Conservation (phyloP, 257 asterid species). For the Petunia secreta region DNA sequence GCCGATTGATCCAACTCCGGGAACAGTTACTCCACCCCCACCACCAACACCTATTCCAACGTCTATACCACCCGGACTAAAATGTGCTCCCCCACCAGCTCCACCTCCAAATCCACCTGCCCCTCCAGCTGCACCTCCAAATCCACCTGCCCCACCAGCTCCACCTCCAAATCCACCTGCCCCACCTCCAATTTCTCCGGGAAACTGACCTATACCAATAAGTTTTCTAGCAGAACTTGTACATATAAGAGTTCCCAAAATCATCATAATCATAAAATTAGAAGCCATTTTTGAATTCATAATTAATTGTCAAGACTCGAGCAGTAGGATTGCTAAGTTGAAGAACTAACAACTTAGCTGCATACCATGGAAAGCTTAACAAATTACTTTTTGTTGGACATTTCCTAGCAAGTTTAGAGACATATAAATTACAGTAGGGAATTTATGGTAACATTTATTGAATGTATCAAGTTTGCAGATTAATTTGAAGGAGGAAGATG, state of each 20-base stretch:
- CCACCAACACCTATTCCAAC: constrained; percentile 16
- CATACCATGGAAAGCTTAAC: neutral
- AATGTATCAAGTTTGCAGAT: no score
- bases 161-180: neutral
- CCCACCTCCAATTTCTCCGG: no score
- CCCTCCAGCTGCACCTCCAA: neutral
- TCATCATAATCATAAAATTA: constrained; percentile 10
- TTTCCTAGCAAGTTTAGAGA: no score
- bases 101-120: constrained; percentile 20
- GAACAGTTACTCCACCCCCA: neutral
- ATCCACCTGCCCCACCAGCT: neutral
- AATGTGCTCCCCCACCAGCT: constrained; percentile 10
- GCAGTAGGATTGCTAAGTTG: no score
- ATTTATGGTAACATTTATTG: no score
- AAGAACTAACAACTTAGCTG: neutral
- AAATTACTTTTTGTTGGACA: no score
- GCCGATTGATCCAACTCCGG: constrained; percentile 15
- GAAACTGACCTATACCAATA: neutral
- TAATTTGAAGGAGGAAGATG: no score
- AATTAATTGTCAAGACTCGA: neutral
- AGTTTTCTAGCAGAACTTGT: constrained; percentile 17
- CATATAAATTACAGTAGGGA: no score
- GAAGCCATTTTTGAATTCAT: neutral
- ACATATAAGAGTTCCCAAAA: constrained; percentile 22
- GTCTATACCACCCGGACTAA: constrained; percentile 18